Conservation (phyloP, 352 stramenopile genomes). For the Globisporangium radiosum region DNA sequence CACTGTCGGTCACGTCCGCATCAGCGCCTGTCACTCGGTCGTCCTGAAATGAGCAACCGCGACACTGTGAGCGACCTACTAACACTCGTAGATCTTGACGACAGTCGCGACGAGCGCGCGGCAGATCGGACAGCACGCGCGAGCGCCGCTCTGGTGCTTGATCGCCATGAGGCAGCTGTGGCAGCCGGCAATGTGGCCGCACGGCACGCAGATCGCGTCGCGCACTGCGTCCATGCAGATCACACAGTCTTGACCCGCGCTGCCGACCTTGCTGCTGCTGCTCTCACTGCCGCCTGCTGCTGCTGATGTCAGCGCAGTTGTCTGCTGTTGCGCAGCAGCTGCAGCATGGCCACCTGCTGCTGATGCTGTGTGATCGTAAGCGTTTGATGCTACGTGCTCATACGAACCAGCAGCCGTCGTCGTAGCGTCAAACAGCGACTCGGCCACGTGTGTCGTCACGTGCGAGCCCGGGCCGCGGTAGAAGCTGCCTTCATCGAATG, state of each 20-base stretch:
- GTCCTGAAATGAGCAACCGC: background rate
- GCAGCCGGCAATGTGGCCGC: constrained; percentile 45
- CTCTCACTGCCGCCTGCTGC: background rate
- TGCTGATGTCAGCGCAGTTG: background rate
- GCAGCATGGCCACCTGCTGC: background rate
- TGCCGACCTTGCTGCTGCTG: background rate
- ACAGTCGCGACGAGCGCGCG: constrained; percentile 31
- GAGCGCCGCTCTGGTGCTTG: constrained; percentile 18
- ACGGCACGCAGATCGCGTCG: constrained; percentile 47
- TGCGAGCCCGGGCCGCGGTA: constrained; percentile 7
- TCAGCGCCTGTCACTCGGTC: too few relatives aligned
- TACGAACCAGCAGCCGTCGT: background rate
- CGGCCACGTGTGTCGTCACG: background rate
- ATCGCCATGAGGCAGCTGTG: constrained; percentile 30
- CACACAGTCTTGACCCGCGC: constrained; percentile 19
- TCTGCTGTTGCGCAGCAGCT: background rate
- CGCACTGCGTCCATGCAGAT: constrained; percentile 39
- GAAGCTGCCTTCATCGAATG: background rate
- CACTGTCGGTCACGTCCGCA: too few relatives aligned
- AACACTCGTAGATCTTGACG: constrained; percentile 43
- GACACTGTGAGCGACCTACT: background rate
- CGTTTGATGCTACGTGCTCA: background rate
- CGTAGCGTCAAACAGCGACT: too few relatives aligned
- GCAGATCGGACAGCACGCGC: constrained; percentile 37
- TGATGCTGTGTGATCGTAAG: background rate